Evolutionary conservation across 257 asterid genomes (phyloP).

Genomic region (Ballota nigra): DNA sequence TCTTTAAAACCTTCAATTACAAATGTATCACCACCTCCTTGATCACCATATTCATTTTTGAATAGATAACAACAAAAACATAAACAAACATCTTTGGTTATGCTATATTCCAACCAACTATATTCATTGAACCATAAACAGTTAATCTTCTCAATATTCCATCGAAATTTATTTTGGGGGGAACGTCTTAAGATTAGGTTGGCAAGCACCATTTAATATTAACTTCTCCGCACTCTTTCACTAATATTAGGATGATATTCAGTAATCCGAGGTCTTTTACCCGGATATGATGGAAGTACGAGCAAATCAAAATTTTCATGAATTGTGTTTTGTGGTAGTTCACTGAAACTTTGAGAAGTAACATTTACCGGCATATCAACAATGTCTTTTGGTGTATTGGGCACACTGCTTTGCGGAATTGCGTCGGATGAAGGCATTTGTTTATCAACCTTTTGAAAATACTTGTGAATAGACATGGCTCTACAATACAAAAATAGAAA

Average conservation of each 20-base stretch:
- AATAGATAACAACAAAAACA: neutral
- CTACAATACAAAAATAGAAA: no score
- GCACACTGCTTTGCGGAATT: no score
- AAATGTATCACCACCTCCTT: no score
- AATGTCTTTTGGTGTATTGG: no score
- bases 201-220: neutral
- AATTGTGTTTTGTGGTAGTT: neutral
- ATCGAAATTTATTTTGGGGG: neutral
- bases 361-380: no score
- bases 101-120: no score
- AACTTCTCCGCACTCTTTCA: neutral
- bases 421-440: no score
- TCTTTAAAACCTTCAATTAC: no score
- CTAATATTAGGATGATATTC: neutral
- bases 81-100: no score
- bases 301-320: neutral
- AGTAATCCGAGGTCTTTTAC: neutral
- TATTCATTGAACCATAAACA: neutral
- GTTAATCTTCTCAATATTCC: neutral
- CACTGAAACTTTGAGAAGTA: no score
- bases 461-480: no score
- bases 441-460: no score
- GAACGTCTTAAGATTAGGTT: neutral
- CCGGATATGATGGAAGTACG: neutral
- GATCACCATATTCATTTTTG: neutral